phyloP scores from a whole-genome alignment of 192 early-diverging fungal genomes.

The Entophlyctis luteolus region DNA sequence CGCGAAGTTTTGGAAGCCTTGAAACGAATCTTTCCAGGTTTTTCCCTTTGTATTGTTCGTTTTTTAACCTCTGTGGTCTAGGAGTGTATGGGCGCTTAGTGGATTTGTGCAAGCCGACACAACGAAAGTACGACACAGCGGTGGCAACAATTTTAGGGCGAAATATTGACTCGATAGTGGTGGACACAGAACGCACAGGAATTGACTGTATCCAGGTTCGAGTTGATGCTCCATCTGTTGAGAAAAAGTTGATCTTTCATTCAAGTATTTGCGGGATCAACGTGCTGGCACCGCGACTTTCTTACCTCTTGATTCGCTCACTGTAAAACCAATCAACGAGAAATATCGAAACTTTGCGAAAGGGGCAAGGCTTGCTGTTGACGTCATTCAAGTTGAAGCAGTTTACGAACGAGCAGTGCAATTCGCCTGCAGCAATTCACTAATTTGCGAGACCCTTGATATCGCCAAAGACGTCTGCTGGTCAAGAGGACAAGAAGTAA shows the following conservation, averaged over 20 bases:
- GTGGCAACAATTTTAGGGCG: constrained; percentile 84
- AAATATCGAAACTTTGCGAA: constrained; percentile 69
- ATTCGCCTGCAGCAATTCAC: constrained; percentile 86
- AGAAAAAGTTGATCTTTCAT: constrained; percentile 5
- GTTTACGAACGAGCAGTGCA: constrained; percentile 70
- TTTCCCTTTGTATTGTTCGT: constrained; percentile 6
- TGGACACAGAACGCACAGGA: constrained; percentile 85
- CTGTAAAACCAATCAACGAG: constrained; percentile 72
- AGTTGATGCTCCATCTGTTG: background rate
- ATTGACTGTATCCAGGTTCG: constrained; percentile 88
- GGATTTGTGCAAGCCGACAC: constrained; percentile 88
- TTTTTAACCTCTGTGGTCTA: constrained; percentile 1
- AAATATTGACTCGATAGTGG: constrained; percentile 92
- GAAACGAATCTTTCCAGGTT: constrained; percentile 79
- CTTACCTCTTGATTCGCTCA: constrained; percentile 83
- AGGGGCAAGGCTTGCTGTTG: constrained; percentile 88
- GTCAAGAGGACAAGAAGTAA: constrained; percentile 75
- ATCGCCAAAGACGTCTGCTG: constrained; percentile 85
- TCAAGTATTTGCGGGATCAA: constrained; percentile 83
- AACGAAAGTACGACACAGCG: constrained; percentile 84
- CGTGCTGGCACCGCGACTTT: constrained; percentile 88
- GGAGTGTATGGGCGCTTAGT: constrained; percentile 81
- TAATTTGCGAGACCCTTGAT: constrained; percentile 85
- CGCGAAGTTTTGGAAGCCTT: constrained; percentile 74
- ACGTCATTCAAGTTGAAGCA: constrained; percentile 83